Evolutionary conservation across 192 early-diverging fungal species (phyloP).

Genomic region (Funneliformis geosporum): DNA sequence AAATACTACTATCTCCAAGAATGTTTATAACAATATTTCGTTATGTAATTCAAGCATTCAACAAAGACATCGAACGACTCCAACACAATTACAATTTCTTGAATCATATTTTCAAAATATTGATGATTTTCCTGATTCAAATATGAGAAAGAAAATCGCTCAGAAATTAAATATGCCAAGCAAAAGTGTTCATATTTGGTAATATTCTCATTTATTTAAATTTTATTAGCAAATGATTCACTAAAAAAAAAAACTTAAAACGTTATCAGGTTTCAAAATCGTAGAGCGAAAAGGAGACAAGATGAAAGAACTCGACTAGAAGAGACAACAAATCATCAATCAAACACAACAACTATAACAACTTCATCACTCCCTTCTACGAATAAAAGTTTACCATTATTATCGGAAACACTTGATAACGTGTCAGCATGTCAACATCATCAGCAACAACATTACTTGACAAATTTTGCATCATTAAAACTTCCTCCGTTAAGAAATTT

Average conservation of each 20-base stretch:
- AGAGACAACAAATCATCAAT: not conserved
- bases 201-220: not conserved
- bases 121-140: constrained; percentile 27
- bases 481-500: not conserved
- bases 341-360: not conserved
- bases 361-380: not conserved
- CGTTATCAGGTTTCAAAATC: constrained; percentile 28
- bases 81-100: constrained; percentile 17
- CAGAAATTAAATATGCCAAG: constrained; percentile 17
- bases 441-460: too few species aligned
- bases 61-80: constrained; percentile 29
- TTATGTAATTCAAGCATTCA: not conserved
- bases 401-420: not conserved
- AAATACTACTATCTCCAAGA: not conserved
- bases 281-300: constrained; percentile 28
- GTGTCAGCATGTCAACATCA: not conserved
- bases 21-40: not conserved
- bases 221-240: too few species aligned
- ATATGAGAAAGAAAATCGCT: constrained; percentile 13
- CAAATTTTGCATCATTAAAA: not conserved
- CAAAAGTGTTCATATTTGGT: constrained; percentile 33
- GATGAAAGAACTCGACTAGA: constrained; percentile 20
- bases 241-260: too few species aligned
- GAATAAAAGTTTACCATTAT: not conserved
- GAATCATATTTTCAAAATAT: constrained; percentile 20